Evolutionary conservation across 1,139 yeast species (phyloP).

Genomic region (Saccharomyces pastorianus): DNA sequence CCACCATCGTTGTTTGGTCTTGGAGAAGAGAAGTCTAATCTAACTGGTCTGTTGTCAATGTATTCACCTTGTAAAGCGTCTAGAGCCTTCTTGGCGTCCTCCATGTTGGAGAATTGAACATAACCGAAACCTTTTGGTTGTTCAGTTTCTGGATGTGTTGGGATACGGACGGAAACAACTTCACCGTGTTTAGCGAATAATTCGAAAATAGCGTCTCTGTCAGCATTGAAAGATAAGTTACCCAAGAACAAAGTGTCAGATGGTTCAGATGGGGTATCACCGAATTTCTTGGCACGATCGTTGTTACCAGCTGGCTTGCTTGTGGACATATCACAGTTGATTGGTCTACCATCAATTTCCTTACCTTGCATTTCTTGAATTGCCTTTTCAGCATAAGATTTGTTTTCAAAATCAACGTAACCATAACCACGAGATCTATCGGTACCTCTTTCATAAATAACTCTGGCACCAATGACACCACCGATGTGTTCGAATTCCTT

Average conservation of each 20-base stretch:
- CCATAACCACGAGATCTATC: conserved; percentile 98
- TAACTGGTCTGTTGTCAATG: conserved; percentile 86
- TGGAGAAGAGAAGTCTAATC: conserved; percentile 93
- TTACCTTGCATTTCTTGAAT: conserved; percentile 77
- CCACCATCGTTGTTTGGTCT: conserved; percentile 55
- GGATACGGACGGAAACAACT: conserved; percentile 83
- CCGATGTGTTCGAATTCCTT: conserved; percentile 78
- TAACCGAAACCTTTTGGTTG: conserved; percentile 99
- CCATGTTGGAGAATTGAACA: conserved; percentile 79
- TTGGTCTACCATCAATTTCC: conserved; percentile 94
- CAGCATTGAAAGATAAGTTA: conserved; percentile 84
- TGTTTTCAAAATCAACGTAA: conserved; percentile 83
- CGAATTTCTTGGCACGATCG: conserved; percentile 72
- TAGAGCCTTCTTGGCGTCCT: conserved; percentile 85
- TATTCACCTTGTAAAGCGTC: conserved; percentile 83
- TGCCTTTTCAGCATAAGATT: conserved; percentile 81
- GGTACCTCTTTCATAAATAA: conserved; percentile 82
- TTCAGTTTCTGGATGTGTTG: conserved; percentile 97
- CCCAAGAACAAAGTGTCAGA: conserved; percentile 94
- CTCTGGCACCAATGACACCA: conserved; percentile 83
- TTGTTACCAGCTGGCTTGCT: conserved; percentile 57
- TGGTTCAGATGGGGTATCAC: conserved; percentile 85
- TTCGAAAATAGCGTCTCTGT: conserved; percentile 67
- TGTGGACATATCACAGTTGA: conserved; percentile 86
- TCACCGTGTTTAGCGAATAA: conserved; percentile 71